These are phyloP conservation scores for Chrysoporthe cubensis DNA, from an alignment of 2,329 filamentous ascomycete genomes.

Conservation along the genomic window DNA sequence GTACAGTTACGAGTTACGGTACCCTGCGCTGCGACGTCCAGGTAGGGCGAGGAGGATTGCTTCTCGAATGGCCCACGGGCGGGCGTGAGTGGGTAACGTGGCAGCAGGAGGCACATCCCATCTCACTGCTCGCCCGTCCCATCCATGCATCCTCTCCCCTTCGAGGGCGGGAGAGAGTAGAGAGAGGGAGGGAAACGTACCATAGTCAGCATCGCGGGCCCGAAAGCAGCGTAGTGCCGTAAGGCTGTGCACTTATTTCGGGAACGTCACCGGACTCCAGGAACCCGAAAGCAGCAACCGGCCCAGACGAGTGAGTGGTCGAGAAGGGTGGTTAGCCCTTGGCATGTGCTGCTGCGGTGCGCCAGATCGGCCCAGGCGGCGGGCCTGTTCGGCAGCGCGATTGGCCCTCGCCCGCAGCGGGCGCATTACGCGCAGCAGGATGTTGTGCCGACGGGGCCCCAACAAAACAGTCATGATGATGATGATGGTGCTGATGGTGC, in stretches of 20 bases:
- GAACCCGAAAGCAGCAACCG: constrained; percentile 4
- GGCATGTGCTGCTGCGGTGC: background rate
- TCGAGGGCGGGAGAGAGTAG: background rate
- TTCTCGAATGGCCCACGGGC: background rate
- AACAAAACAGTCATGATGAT: background rate
- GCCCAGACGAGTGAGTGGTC: constrained; percentile 2
- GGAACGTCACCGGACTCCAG: constrained; percentile 16
- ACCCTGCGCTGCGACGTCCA: no score
- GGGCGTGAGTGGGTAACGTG: background rate
- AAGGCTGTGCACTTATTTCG: constrained; percentile 30
- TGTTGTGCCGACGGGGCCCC: constrained; percentile 6
- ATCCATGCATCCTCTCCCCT: no score
- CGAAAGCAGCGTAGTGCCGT: constrained; percentile 21
- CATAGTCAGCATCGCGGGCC: background rate
- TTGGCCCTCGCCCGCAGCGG: constrained; percentile 7
- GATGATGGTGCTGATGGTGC: background rate
- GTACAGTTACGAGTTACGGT: no score
- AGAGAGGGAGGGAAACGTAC: background rate
- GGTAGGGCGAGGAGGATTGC: background rate
- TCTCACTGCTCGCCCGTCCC: no score
- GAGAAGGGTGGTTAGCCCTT: background rate
- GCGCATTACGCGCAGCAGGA: constrained; percentile 8
- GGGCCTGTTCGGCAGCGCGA: background rate
- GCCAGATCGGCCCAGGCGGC: background rate
- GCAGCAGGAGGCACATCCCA: background rate